Percentiles rank a stretch among this genome's conserved stretches.
Conservation (phyloP, 352 stramenopile genomes). For the Pythium graminicola region DNA sequence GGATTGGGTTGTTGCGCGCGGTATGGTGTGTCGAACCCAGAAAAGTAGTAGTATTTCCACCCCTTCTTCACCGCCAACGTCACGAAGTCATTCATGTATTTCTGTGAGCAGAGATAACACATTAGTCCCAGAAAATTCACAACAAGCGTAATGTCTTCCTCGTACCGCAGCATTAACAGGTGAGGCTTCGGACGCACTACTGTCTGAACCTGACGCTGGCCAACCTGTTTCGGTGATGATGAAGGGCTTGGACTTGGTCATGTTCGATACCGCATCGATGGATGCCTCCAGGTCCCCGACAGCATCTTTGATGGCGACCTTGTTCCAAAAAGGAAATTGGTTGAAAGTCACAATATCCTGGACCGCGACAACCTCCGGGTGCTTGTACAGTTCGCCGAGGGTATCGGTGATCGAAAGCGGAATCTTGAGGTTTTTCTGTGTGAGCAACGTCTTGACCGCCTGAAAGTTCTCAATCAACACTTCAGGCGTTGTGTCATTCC, state of each 20-base stretch:
- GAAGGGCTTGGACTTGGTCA: constrained; percentile 63
- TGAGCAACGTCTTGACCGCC: constrained; percentile 61
- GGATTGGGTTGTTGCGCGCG: constrained; percentile 46
- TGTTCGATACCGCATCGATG: constrained; percentile 49
- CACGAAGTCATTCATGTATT: constrained; percentile 78
- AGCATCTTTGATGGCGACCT: constrained; percentile 43
- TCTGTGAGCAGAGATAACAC: constrained; percentile 11
- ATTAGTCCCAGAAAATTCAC: not conserved
- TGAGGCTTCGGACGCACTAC: constrained; percentile 47
- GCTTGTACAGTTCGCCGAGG: constrained; percentile 61
- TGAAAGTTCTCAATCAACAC: constrained; percentile 67
- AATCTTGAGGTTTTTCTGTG: constrained; percentile 42
- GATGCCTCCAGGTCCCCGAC: constrained; percentile 59
- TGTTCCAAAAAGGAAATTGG: constrained; percentile 83
- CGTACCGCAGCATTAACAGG: constrained; percentile 52
- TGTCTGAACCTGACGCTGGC: constrained; percentile 45
- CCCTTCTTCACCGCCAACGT: constrained; percentile 46
- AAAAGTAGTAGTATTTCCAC: constrained; percentile 87
- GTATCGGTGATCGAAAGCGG: constrained; percentile 79
- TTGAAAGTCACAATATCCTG: constrained; percentile 78
- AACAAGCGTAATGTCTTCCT: not conserved
- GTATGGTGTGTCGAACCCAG: constrained; percentile 72
- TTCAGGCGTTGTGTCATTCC: constrained; percentile 57
- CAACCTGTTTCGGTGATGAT: constrained; percentile 82
- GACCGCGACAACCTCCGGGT: constrained; percentile 63